These are phyloP conservation scores for Cadophora sp. DNA, from an alignment of 2,329 filamentous ascomycete genomes.

Conservation along the genomic window DNA sequence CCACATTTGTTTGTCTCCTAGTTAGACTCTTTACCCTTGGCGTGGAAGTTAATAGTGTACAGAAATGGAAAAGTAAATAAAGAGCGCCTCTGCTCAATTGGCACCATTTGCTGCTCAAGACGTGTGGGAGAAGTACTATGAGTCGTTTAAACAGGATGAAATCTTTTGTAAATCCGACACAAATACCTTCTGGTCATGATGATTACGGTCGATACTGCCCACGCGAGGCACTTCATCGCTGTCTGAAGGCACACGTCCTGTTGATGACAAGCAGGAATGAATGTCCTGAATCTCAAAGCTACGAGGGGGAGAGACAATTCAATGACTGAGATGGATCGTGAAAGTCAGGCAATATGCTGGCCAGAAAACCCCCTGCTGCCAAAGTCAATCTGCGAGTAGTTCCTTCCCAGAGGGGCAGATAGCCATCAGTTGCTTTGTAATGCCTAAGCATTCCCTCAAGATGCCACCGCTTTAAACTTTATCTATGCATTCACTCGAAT, in stretches of 20 bases:
- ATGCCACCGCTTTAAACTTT: not conserved
- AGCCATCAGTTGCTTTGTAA: not conserved
- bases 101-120: no score
- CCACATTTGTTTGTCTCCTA: no score
- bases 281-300: not conserved
- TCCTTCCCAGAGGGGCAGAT: not conserved
- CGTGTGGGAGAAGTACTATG: not conserved
- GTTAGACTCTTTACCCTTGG: no score
- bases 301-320: not conserved
- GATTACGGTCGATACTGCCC: not conserved
- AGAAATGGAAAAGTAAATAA: no score
- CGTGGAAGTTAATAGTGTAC: no score
- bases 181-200: not conserved
- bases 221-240: not conserved
- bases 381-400: not conserved
- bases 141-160: not conserved
- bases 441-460: not conserved
- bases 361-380: not conserved
- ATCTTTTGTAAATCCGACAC: not conserved
- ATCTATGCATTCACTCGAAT: not conserved
- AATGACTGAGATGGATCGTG: not conserved
- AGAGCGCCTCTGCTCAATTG: no score
- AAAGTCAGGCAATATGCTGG: not conserved
- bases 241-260: not conserved
- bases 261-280: not conserved